Evolutionary conservation across 768 basidiomycete species (phyloP), one percentile per base, ranked within the genome.

Genomic region (Mycena venus): DNA sequence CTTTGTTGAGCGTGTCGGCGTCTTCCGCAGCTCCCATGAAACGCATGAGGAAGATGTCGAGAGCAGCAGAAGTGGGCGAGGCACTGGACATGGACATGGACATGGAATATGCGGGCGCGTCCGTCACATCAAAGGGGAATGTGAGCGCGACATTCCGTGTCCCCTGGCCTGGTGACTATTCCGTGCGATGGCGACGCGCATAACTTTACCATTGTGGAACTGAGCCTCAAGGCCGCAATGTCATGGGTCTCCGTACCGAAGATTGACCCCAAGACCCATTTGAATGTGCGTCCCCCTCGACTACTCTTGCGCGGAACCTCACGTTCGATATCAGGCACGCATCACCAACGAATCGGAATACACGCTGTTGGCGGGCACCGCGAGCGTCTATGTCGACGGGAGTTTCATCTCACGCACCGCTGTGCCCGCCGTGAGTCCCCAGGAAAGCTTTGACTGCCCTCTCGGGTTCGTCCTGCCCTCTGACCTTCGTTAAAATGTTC

Each of bases 381-480:
- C 84, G 0, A 86, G 81, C 61, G 79, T 87, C 32, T 86, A 85
- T 67, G 84, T 88, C 2, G 84, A 88, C 65, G 85, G 86, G 10
- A 85, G 83, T 70, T 87, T 86, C 77, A 86, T 84, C 10, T 82
- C 85, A 23, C 78, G 81, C 11, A 83, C 84, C 1, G 60, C 62
- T n/a, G 70, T 88, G 9, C 82, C 84, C 3, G 62, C 73, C 0
- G 85, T 85, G 12, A 83, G 83, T 38, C 85, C 87, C 0, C 78
- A 83, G 42, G 87, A 86, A 71, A 83, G 74, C 51, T 88, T 88
- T 69, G 81, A 84, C 31, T 86, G 83, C 38, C 79, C 85, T 2
- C 82, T 87, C 4, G 87, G 86, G 86, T 86, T 73, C 40, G 82
- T 6, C 21, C 25, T 12, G 53, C 29, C 14, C 36, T 70, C 40